phyloP scores from a whole-genome alignment of 202 grass and related monocot genomes.

The Carex arenaria region DNA sequence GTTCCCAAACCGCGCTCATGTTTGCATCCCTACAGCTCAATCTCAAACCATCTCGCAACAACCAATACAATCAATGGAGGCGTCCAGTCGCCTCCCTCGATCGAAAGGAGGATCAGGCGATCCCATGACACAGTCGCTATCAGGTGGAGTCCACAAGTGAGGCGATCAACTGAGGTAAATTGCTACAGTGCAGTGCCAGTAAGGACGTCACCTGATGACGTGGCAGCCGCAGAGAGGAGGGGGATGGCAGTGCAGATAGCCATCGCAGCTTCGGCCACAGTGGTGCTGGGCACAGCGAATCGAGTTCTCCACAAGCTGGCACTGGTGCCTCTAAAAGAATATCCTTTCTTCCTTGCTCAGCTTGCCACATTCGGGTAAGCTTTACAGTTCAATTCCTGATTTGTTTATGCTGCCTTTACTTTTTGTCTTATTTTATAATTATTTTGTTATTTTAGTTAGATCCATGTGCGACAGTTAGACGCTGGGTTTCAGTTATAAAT shows the following conservation, averaged over 20 bases:
- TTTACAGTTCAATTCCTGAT: neutral
- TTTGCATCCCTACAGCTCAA: neutral
- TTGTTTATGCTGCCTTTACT: neutral
- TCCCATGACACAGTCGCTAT: neutral
- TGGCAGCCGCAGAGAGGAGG: conserved; percentile 23
- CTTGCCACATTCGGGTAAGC: conserved; percentile 67
- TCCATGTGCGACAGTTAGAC: conserved; percentile 5
- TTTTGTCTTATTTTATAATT: neutral
- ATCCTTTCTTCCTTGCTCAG: conserved; percentile 86
- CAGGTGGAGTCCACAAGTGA: neutral
- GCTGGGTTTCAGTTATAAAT: neutral
- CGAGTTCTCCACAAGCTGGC: conserved; percentile 86
- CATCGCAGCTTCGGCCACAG: conserved; percentile 39
- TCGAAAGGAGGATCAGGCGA: neutral
- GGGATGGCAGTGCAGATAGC: conserved; percentile 36
- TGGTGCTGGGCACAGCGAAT: conserved; percentile 65
- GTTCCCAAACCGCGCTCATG: neutral
- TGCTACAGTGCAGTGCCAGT: conserved; percentile 35
- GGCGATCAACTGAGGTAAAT: neutral
- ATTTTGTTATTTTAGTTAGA: neutral
- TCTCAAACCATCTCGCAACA: neutral
- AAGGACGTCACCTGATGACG: conserved; percentile 33
- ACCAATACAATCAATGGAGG: neutral
- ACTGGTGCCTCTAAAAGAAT: conserved; percentile 59
- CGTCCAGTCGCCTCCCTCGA: neutral